These are phyloP conservation scores for Cercospora sp. DNA, from an alignment of 2,329 filamentous ascomycete species.

Conservation along the genomic window DNA sequence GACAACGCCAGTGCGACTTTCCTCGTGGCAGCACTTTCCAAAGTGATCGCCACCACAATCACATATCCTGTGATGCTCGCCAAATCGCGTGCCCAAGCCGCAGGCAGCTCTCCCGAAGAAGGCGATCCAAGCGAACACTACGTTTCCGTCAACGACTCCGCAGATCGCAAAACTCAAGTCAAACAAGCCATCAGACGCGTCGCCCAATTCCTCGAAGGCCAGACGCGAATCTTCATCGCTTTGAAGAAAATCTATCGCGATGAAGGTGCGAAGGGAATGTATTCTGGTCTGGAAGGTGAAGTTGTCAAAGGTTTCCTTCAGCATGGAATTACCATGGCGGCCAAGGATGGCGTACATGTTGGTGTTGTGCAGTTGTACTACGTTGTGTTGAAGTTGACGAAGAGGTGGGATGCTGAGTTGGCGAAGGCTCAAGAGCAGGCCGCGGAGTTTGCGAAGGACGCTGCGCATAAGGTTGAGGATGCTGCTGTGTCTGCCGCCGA, in stretches of 20 bases:
- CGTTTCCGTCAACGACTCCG: constrained; percentile 17
- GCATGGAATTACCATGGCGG: constrained; percentile 83
- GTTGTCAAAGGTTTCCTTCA: constrained; percentile 80
- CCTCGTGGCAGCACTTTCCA: constrained; percentile 72
- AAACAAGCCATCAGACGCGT: constrained; percentile 21
- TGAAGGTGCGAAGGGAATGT: constrained; percentile 70
- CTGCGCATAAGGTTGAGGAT: constrained; percentile 33
- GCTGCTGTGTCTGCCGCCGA: constrained; percentile 25
- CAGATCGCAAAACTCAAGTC: constrained; percentile 16
- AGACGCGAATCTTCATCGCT: constrained; percentile 35
- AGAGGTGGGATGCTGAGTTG: constrained; percentile 45
- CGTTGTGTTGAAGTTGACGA: constrained; percentile 54
- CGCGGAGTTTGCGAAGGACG: constrained; percentile 32
- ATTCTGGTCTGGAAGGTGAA: constrained; percentile 74
- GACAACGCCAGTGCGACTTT: constrained; percentile 61
- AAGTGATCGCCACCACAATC: constrained; percentile 70
- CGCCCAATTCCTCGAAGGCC: constrained; percentile 31
- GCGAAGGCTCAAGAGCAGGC: constrained; percentile 34
- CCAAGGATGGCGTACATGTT: constrained; percentile 75
- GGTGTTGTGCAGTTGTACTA: constrained; percentile 73
- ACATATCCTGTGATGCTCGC: constrained; percentile 86
- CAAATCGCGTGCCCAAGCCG: constrained; percentile 74
- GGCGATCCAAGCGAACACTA: constrained; percentile 21
- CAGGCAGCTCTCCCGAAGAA: constrained; percentile 38
- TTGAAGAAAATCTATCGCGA: constrained; percentile 36